These are phyloP conservation scores for Penicillium lividum DNA, from an alignment of 495 filamentous ascomycete genomes.

Conservation along the genomic window DNA sequence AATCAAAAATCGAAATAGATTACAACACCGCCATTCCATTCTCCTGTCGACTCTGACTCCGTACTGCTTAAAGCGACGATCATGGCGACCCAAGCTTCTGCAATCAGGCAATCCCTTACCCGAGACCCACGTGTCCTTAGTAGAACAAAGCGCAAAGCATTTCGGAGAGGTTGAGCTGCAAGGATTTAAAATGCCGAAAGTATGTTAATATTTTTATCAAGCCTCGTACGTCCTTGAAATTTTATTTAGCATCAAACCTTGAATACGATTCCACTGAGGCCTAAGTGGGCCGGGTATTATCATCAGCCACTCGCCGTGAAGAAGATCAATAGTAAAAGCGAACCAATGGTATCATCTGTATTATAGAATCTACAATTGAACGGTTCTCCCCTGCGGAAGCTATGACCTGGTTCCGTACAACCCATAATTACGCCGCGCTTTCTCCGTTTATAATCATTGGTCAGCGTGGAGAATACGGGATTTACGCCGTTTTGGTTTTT, in stretches of 20 bases:
- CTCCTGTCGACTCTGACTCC: neutral
- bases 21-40: neutral
- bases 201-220: neutral
- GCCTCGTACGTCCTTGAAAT: neutral
- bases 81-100: constrained; percentile 6
- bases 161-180: neutral
- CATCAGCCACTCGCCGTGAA: neutral
- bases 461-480: neutral
- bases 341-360: neutral
- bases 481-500: neutral
- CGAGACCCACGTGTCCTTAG: constrained; percentile 1
- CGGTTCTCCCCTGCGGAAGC: neutral
- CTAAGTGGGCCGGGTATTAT: neutral
- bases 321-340: neutral
- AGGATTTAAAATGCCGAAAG: neutral
- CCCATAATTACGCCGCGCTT: neutral
- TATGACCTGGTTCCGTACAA: neutral
- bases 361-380: neutral
- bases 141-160: neutral
- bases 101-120: constrained; percentile 9
- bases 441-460: neutral
- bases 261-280: neutral
- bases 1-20: neutral
- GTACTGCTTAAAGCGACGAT: neutral
- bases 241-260: neutral